Evolutionary conservation across 805 yeast genomes (phyloP), one percentile per base, ranked within the genome.

Genomic region (Yamadazyma scolyti): DNA sequence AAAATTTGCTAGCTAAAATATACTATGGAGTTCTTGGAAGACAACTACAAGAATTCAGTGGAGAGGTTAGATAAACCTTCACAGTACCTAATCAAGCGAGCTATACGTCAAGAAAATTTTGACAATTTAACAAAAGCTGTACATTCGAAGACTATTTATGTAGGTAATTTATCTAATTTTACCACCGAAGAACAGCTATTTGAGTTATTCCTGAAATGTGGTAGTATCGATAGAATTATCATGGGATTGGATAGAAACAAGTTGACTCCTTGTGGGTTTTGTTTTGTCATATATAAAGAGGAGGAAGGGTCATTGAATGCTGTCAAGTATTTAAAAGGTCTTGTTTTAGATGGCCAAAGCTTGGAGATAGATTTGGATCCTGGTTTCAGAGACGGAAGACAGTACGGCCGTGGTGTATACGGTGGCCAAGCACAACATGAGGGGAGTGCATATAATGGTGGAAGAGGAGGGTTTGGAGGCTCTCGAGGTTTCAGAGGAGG

Each of bases 231-330:
- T 43, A 71, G 82, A 48, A 84, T 89, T 24, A 79, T 90, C 30
- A 93, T 93, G 97, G 98, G 98, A 0, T 71, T 93, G 21, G 97
- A 93, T 55, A 72, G 96, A 43, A 80, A 81, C 53, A 82, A 84
- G 44, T 77, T 81, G 48, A 89, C 96, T 1, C 98, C 98, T 2
- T 89, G 97, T 53, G 97, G 98, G 11, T 90, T 93, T 56, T 89
- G 97, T 53, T 93, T 93, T 53, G 88, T 93, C 23, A 82, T 87
- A 27, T 93, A 80, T 54, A 73, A 71, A 32, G 56, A 65, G 17
- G 79, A 79, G 25, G 69, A 70, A 29, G 88, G 85, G 29, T 87
- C 96, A 2, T 64, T 88, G 31, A 77, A 82, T 42, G 84, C 96
- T 2, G 76, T 90, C 52, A 84, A 87, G 54, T 90, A 78, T 49